These are phyloP conservation scores for Gentiana macrophylla DNA, from an alignment of 257 asterid species.

Conservation along the genomic window DNA sequence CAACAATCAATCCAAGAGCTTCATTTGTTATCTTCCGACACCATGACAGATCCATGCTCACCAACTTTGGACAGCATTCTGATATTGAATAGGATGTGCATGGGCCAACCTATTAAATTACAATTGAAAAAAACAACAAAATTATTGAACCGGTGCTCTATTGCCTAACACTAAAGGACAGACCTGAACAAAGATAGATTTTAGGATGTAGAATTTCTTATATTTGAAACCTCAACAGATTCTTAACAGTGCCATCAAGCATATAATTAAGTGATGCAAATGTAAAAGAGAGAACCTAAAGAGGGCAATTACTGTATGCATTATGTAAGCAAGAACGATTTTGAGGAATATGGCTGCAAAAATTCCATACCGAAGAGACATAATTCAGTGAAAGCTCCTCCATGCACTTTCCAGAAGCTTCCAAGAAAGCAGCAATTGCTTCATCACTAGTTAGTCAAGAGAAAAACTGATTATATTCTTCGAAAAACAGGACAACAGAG, in stretches of 20 bases:
- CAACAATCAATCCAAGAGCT: slow-evolving; percentile 68
- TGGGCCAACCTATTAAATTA: slow-evolving; percentile 37
- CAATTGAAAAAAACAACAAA: background rate
- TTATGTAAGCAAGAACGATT: no score
- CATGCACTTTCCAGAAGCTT: slow-evolving; percentile 62
- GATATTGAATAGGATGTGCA: slow-evolving; percentile 55
- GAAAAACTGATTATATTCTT: background rate
- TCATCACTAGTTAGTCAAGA: slow-evolving; percentile 46
- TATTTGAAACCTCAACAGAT: no score
- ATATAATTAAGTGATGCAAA: no score
- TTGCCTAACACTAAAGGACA: no score
- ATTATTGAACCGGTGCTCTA: no score
- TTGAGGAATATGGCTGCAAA: background rate
- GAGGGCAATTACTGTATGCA: no score
- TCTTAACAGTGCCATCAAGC: no score
- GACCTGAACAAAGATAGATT: no score
- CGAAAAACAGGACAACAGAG: no score
- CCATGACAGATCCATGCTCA: slow-evolving; percentile 67
- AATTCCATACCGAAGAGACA: slow-evolving; percentile 39
- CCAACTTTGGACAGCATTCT: slow-evolving; percentile 41
- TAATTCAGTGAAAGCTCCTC: slow-evolving; percentile 56
- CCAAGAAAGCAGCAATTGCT: slow-evolving; percentile 71
- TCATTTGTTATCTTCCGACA: slow-evolving; percentile 50
- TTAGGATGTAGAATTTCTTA: no score
- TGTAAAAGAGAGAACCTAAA: no score